Conservation (phyloP, 2,329 filamentous ascomycete species). For the Triangularia verruculosa region DNA sequence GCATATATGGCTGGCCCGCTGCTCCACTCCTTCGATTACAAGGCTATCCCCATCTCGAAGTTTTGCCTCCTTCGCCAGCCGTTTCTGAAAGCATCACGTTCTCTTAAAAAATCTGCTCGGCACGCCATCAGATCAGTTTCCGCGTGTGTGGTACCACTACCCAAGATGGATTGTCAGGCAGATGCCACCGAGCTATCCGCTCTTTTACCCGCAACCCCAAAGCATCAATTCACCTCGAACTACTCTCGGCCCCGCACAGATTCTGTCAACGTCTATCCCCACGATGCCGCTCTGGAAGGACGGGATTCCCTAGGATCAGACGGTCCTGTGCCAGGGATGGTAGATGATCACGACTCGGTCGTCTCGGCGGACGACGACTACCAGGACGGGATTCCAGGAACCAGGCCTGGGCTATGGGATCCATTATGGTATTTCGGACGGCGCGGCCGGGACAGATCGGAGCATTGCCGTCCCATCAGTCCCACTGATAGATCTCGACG, state of each 20-base stretch:
- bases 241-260: constrained; percentile 36
- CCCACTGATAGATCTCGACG: neutral
- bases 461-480: constrained; percentile 14
- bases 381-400: constrained; percentile 40
- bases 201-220: constrained; percentile 7
- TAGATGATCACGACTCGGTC: constrained; percentile 53
- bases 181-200: constrained; percentile 11
- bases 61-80: constrained; percentile 1
- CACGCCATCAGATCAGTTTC: neutral
- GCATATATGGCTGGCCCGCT: neutral
- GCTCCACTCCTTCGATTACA: neutral
- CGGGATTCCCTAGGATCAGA: constrained; percentile 47
- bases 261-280: constrained; percentile 24
- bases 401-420: constrained; percentile 42
- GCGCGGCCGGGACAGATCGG: constrained; percentile 2
- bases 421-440: constrained; percentile 44
- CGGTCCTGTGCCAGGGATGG: constrained; percentile 46
- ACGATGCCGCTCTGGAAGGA: constrained; percentile 30
- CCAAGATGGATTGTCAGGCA: constrained; percentile 12
- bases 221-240: constrained; percentile 26
- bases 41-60: neutral
- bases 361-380: constrained; percentile 49
- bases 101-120: neutral
- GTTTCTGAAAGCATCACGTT: neutral
- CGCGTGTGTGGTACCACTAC: constrained; percentile 12